Evolutionary conservation across 2,329 filamentous ascomycete species (phyloP), one percentile per base, ranked within the genome.

Genomic region (Talaromyces sp.): DNA sequence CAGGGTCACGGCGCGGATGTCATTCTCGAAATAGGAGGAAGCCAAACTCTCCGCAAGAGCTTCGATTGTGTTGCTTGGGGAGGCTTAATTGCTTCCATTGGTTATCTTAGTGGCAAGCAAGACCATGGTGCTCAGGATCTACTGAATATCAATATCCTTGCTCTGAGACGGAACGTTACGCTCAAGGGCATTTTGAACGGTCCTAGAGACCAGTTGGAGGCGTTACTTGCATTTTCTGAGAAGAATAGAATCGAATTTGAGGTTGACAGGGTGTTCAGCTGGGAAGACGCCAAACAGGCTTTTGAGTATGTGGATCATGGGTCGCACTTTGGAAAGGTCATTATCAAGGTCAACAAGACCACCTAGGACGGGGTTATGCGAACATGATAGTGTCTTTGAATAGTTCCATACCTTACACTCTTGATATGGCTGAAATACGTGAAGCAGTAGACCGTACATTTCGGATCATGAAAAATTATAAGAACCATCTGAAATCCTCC

Each of bases 161-260:
- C 81, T 2, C 67, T 84, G 50, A 75, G 76, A 64, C 75, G 80
- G 23, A 84, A 79, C 46, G 80, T 84, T 1, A 84, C 82, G 1
- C 68, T 85, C 7, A 84, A 83, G 70, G 82, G 87, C 0, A 82
- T 89, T 6, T 68, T 88, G 31, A 88, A 88, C 70, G 87, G 87
- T 0, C 85, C 87, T 0, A 81, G 80, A 66, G 83, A 85, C 65
- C 75, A 81, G 44, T 82, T 78, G 40, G 74, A 78, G 65, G 75
- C 77, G 61, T 72, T 77, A 71, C 55, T 73, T 11, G 62, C 46
- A 1, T 77, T 76, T 65, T 75, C 73, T 33, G 71, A 76, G 58
- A 64, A 64, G 59, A 71, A 74, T 18, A 62, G 68, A 57, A 70
- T 78, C 23, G 69, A 66, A 9, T 76, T 76, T 0, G 74, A 86